phyloP scores from a whole-genome alignment of 2,329 filamentous ascomycete genomes.

The Trichoderma lentiforme region DNA sequence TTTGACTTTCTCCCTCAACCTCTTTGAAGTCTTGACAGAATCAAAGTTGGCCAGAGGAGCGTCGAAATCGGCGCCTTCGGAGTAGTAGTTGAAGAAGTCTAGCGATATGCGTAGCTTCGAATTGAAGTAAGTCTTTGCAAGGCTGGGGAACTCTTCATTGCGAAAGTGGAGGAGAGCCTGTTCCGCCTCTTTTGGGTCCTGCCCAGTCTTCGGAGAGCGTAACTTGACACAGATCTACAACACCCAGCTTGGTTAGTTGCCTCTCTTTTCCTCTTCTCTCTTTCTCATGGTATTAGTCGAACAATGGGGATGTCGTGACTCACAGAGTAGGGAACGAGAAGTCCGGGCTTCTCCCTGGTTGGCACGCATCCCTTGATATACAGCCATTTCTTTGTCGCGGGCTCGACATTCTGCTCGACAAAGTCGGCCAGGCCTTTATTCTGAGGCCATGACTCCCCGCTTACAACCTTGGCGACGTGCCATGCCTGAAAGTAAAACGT shows the following conservation, averaged over 20 bases:
- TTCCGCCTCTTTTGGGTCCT: constrained; percentile 12
- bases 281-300: not conserved
- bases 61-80: constrained; percentile 12
- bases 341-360: constrained; percentile 7
- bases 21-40: constrained; percentile 17
- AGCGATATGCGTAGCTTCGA: constrained; percentile 10
- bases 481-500: constrained; percentile 20
- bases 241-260: not conserved
- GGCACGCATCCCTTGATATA: constrained; percentile 18
- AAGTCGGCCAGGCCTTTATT: constrained; percentile 18
- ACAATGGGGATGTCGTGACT: not conserved
- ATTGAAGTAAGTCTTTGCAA: constrained; percentile 14
- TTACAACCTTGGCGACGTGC: constrained; percentile 13
- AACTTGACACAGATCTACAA: constrained; percentile 15
- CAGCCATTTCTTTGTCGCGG: constrained; percentile 14
- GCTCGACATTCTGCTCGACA: constrained; percentile 16
- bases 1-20: constrained; percentile 10
- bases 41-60: constrained; percentile 9
- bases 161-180: constrained; percentile 15
- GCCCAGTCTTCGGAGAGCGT: constrained; percentile 13
- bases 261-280: not conserved
- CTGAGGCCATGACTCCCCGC: constrained; percentile 15
- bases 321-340: constrained; percentile 17
- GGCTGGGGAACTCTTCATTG: constrained; percentile 15
- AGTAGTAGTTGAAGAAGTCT: constrained; percentile 18